phyloP scores from a whole-genome alignment of 2,329 filamentous ascomycete species.

The Phyllosticta ampelicida region DNA sequence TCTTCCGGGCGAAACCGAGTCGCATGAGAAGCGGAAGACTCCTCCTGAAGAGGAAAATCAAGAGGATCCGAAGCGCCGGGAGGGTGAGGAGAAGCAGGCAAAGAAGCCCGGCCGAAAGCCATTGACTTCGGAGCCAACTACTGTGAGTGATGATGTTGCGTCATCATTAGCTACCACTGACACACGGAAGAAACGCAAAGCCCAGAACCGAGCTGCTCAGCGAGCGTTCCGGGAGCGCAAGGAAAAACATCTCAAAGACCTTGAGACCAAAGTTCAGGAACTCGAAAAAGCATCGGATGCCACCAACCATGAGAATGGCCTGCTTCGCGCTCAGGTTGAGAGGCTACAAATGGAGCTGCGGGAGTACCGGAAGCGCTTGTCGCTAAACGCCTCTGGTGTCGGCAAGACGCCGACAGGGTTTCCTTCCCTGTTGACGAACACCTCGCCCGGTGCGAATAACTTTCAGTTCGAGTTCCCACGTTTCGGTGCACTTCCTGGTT shows the following conservation, averaged over 20 bases:
- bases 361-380: conserved; percentile 82
- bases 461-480: conserved; percentile 96
- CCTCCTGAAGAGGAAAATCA: conserved; percentile 53
- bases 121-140: conserved; percentile 87
- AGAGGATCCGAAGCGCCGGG: conserved; percentile 59
- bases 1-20: conserved; percentile 44
- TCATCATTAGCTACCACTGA: conserved; percentile 15
- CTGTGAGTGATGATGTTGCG: conserved; percentile 51
- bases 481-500: conserved; percentile 63
- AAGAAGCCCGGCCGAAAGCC: conserved; percentile 98
- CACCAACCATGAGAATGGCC: conserved; percentile 73
- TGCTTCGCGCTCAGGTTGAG: conserved; percentile 78
- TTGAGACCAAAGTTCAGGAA: conserved; percentile 59
- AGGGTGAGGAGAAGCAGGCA: conserved; percentile 71
- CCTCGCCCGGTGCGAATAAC: conserved; percentile 49
- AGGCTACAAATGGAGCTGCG: conserved; percentile 73
- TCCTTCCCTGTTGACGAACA: conserved; percentile 39
- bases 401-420: conserved; percentile 32
- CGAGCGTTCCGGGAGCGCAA: conserved; percentile 90
- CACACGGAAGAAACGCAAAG: conserved; percentile 70
- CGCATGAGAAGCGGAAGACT: conserved; percentile 59
- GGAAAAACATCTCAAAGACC: conserved; percentile 77
- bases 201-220: conserved; percentile 87
- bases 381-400: conserved; percentile 44
- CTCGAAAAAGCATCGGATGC: conserved; percentile 73